Conservation (phyloP, 2,329 filamentous ascomycete genomes). For the Exophiala oligosperma region DNA sequence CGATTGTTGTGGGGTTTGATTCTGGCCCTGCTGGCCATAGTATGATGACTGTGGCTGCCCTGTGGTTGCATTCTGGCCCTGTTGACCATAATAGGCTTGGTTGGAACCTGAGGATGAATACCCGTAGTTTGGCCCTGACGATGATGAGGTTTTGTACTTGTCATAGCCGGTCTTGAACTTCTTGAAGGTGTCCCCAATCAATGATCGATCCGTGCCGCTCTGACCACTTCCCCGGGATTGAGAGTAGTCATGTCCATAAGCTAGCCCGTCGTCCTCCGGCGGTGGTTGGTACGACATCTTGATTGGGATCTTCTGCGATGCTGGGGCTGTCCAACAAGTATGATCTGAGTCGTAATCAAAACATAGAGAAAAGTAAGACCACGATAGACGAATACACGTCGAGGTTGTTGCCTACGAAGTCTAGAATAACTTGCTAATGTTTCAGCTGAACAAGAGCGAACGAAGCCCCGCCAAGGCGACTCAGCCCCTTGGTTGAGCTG, state of each 20-base stretch:
- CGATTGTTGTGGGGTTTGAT: background rate
- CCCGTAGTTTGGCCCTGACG: slow-evolving; percentile 24
- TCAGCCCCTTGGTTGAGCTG: no score
- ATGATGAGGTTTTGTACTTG: slow-evolving; percentile 22
- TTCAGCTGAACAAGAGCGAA: slow-evolving; percentile 4
- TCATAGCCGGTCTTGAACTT: slow-evolving; percentile 45
- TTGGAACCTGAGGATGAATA: slow-evolving; percentile 33
- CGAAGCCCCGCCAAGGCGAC: no score
- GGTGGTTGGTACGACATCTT: slow-evolving; percentile 22
- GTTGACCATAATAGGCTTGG: slow-evolving; percentile 19
- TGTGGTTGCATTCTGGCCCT: slow-evolving; percentile 6
- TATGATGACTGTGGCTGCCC: background rate
- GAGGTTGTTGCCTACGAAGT: background rate
- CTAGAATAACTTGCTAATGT: background rate
- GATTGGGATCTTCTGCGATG: background rate
- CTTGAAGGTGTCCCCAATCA: slow-evolving; percentile 54
- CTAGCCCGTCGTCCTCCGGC: slow-evolving; percentile 52
- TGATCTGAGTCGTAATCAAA: no score
- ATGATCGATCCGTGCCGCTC: slow-evolving; percentile 47
- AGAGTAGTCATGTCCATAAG: slow-evolving; percentile 55
- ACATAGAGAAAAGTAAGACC: no score
- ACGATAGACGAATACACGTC: background rate
- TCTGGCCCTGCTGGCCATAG: slow-evolving; percentile 3
- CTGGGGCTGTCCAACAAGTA: background rate
- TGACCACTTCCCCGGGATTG: slow-evolving; percentile 34